These are phyloP conservation scores for Parathielavia appendiculata DNA, from an alignment of 495 filamentous ascomycete species.

Conservation along the genomic window DNA sequence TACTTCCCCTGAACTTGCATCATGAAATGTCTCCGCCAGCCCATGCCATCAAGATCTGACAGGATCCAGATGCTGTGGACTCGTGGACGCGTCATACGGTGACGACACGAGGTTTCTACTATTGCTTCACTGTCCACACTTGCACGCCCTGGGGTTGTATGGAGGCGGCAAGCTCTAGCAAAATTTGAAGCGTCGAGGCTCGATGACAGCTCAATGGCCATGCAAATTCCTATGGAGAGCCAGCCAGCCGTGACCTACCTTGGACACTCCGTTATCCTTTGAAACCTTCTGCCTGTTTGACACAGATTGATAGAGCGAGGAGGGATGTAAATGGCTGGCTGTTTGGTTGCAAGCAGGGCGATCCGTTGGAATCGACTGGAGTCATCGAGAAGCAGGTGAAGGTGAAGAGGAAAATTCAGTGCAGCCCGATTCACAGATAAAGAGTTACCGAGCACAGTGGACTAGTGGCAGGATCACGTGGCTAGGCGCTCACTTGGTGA, in stretches of 20 bases:
- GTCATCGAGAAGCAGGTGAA: background rate
- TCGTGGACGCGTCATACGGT: constrained; percentile 21
- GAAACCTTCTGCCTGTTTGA: background rate
- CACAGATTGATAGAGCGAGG: background rate
- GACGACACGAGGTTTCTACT: constrained; percentile 29
- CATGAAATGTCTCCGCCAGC: constrained; percentile 23
- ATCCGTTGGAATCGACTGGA: background rate
- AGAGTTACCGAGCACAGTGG: background rate
- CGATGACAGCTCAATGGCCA: background rate
- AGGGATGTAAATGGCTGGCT: background rate
- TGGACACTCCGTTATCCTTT: background rate
- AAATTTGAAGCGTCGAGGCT: constrained; percentile 35
- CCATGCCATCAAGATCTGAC: constrained; percentile 20
- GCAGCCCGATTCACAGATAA: background rate
- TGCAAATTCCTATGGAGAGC: background rate
- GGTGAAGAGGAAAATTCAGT: constrained; percentile 2
- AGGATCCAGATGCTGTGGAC: constrained; percentile 23
- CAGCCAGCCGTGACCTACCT: background rate
- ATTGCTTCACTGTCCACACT: constrained; percentile 55
- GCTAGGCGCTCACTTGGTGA: constrained; percentile 23
- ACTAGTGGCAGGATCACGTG: constrained; percentile 27
- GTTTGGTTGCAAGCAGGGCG: background rate
- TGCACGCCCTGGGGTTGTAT: constrained; percentile 39
- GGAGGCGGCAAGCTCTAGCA: constrained; percentile 51
- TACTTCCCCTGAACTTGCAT: background rate